Base-by-base conservation (phyloP, 2,329 filamentous ascomycete genomes). In the Trichoderma polysporum region DNA sequence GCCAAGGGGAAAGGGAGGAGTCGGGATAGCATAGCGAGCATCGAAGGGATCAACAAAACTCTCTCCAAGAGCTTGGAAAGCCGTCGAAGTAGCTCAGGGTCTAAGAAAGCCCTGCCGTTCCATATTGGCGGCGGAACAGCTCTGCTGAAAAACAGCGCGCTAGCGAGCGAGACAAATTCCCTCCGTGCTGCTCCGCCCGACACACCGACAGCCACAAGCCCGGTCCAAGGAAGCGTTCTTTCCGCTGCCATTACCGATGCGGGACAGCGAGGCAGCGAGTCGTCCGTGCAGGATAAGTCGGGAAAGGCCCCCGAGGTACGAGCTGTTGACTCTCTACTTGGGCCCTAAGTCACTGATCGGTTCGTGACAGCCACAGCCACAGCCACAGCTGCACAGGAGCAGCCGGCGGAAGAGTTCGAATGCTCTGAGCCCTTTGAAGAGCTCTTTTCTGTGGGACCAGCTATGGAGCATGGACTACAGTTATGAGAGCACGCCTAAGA, bases 41-140 rank as follows among this genome's bases (percentile, higher is more conserved):
- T 91, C 67, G 90, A 90, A 70, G 90, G 88, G 27, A 90, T 91
- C 58, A 92, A 90, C 73, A 91, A 90, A 79, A 92, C 90, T 6
- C 81, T 94, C 15, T 94, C 90, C 68, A 96, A 92, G 80, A 97
- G 92, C 76, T 86, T 98, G 29, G 94, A 97, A 77, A 97, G 91
- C 78, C 89, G 94, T 61, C 90, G 94, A 50, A 97, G 92, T 76
- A 97, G 94, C 78, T 91, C 91, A 15, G 90, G 86, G 63, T 96
- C 92, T 67, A 94, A 91, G 79, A 94, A 93, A 76, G 90, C 91
- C 39, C 77, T 88, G 10, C 87, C 86, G 1, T 84, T 87, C 70
- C 79, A 81, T 41, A 77, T 81, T 4, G 47, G 60, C n/a, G 78
- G 79, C 15, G 76, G 79, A n/a, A 79, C 81, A 5, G 75, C 75